Evolutionary conservation across 345 rosid genomes (phyloP), one percentile per base, ranked within the genome.

Genomic region (Moringa oleifera): DNA sequence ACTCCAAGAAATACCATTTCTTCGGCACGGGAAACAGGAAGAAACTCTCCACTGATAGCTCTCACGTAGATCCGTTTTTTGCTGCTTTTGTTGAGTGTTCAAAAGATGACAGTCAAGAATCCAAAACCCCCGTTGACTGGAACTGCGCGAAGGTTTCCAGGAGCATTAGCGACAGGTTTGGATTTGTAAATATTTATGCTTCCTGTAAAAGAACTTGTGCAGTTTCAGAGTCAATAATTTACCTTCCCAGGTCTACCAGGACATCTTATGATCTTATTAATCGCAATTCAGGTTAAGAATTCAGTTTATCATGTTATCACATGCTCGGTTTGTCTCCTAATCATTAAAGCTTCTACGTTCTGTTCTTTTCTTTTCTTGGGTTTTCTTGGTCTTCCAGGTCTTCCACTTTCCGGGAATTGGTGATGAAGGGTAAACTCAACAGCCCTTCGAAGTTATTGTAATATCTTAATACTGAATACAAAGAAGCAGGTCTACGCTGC

Each of bases 41-140:
- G 67, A 79, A 77, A 62, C 5, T 47, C 53, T 18, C n/a, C 0
- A 45, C 25, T 0, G 65, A 68, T 1, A 66, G 65, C 18, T 80
- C 70, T 22, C 58, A 24, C 3, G 63, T 53, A 66, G 98, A 93
- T 72, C 98, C 98, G 0, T 93, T 92, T 53, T 53, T 85, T 0
- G 86, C 87, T 0, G 98, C 98, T 19, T 72, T 92, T 20, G 80
- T 89, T 9, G 83, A 78, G 47, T 92, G 98, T 46, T 93, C 92
- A 2, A 90, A 83, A 76, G 90, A 81, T 0, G 82, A 64, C 2
- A 11, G 11, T 4, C 62, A 68, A 0, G 62, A 68, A 5, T 23
- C 66, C 0, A 15, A 25, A 0, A 51, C 53, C 22, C 46, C 28
- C 51, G 21, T 64, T 79, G 78, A 73, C 46, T 13, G 0, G 69